A percentile compares a stretch with the other conserved stretches of the same genome.
Conservation (phyloP, 2,329 filamentous ascomycete species). For the Tolypocladium amazonense region DNA sequence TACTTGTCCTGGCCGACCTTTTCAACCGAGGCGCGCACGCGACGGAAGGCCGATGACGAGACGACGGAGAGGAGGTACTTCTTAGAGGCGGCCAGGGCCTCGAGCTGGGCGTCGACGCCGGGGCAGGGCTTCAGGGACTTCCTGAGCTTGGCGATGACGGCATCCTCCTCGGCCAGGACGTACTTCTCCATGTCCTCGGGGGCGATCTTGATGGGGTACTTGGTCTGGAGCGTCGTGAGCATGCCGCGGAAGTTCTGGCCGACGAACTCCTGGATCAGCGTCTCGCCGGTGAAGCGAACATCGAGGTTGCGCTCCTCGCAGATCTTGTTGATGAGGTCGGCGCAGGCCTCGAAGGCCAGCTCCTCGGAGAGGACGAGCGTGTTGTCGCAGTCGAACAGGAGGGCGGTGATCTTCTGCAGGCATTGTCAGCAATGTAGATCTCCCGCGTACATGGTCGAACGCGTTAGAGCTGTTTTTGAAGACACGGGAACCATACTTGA, state of each 20-base stretch:
- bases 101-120: conserved; percentile 58
- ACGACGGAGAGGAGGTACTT: conserved; percentile 73
- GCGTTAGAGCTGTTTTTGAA: no score
- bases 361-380: conserved; percentile 88
- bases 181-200: conserved; percentile 61
- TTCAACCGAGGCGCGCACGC: conserved; percentile 67
- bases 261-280: conserved; percentile 78
- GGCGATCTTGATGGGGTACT: conserved; percentile 61
- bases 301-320: conserved; percentile 53
- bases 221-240: conserved; percentile 65
- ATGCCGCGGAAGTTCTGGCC: conserved; percentile 93
- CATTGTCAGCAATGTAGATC: background rate
- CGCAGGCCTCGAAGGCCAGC: conserved; percentile 84
- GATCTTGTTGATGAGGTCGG: conserved; percentile 80
- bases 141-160: conserved; percentile 72
- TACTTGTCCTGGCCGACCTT: conserved; percentile 72
- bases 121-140: conserved; percentile 56
- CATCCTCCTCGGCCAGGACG: conserved; percentile 68
- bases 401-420: conserved; percentile 45
- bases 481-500: background rate
- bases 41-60: conserved; percentile 66
- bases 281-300: conserved; percentile 64
- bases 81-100: conserved; percentile 46
- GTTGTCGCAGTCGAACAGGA: conserved; percentile 78
- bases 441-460: background rate